Evolutionary conservation across 495 filamentous ascomycete genomes (phyloP), one percentile per base, ranked within the genome.

Genomic region (Trichodelitschia bisporula): DNA sequence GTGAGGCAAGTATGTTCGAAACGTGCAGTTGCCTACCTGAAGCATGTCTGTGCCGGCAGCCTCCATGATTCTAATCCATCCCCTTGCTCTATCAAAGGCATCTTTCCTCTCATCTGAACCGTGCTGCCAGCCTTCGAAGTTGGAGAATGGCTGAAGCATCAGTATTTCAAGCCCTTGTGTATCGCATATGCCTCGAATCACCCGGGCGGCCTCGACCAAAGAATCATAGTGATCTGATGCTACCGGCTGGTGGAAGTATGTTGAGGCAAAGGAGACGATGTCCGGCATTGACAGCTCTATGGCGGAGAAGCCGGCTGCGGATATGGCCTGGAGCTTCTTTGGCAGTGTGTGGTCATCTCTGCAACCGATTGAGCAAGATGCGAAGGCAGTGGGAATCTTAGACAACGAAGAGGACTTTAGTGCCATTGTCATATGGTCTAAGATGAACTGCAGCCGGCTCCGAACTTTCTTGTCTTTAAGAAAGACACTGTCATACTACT

Each of bases 241-340:
- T 24, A 75, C 48, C 2, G 60, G 44, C n/a, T 55, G 46, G 14
- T 58, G 53, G 18, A 61, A 48, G 4, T 66, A 44, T 5, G 53
- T 42, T 0, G 46, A 48, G 11, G 63, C 72, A 39, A 74, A 75
- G 19, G 57, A 48, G 9, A 76, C 40, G n/a, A 84, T 62, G 36
- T 82, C 74, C 0, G 73, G 72, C 44, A 82, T 74, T 13, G 66
- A 69, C 2, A 84, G 62, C 41, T 84, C 77, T 30, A 83, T 71
- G 11, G 57, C 70, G 12, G 55, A 45, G 48, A 78, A 83, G 10
- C 72, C 69, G 1, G 75, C 71, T 11, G 49, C 43, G 19, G 60
- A 52, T 32, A 83, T 70, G 18, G 73, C 70, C 30, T 66, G 50
- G 16, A 83, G 62, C 40, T 72, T 77, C 26, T 59, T 42, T 2